These are phyloP conservation scores for Cladorrhinum samala DNA, from an alignment of 495 filamentous ascomycete species.

Conservation along the genomic window DNA sequence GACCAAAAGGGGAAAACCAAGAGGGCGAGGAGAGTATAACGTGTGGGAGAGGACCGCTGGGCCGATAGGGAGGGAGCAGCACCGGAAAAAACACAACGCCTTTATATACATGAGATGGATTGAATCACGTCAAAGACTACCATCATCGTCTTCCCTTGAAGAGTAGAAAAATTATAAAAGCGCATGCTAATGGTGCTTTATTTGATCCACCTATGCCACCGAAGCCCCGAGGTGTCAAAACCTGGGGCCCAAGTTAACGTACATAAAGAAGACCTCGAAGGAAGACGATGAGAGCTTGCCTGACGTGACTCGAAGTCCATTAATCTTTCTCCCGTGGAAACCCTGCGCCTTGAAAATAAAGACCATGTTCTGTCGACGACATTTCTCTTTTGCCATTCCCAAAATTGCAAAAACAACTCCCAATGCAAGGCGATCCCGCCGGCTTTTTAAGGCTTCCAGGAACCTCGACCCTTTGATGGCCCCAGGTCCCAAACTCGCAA, in stretches of 20 bases:
- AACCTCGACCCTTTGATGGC: neutral
- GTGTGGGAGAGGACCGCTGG: conserved; percentile 16
- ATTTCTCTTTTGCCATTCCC: neutral
- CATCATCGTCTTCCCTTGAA: conserved; percentile 51
- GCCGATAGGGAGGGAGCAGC: conserved; percentile 11
- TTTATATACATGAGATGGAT: conserved; percentile 33
- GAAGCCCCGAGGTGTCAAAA: conserved; percentile 36
- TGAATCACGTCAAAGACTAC: conserved; percentile 41
- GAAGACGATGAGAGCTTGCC: conserved; percentile 63
- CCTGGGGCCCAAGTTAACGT: conserved; percentile 61
- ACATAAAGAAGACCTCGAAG: conserved; percentile 59
- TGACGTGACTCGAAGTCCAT: conserved; percentile 42
- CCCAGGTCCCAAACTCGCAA: neutral
- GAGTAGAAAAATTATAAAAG: conserved; percentile 22
- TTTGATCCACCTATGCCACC: conserved; percentile 39
- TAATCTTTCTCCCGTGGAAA: conserved; percentile 21
- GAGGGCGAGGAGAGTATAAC: neutral
- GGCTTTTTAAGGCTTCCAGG: neutral
- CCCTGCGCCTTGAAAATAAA: conserved; percentile 5
- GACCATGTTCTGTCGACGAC: no score
- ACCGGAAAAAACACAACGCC: conserved; percentile 17
- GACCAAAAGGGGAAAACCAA: conserved; percentile 4
- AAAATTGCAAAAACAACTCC: conserved; percentile 5
- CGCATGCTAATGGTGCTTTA: conserved; percentile 39
- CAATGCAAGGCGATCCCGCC: neutral